Conservation (phyloP, 345 rosid genomes). For the Arabidopsis arenosa region DNA sequence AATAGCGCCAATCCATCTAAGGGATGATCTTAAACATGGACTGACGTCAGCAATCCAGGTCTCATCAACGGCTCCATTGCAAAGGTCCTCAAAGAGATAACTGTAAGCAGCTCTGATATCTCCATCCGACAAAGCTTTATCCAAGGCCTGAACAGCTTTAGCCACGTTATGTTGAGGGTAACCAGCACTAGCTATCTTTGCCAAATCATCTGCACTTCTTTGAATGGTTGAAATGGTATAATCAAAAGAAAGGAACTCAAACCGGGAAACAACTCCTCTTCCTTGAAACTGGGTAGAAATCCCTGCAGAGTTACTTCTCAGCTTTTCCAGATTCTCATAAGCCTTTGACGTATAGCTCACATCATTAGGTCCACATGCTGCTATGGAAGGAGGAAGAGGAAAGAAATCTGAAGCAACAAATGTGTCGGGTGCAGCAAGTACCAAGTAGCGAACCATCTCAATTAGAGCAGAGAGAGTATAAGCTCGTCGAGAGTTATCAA, state of each 20-base stretch:
- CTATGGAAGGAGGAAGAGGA: slow-evolving; percentile 80
- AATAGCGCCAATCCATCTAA: slow-evolving; percentile 81
- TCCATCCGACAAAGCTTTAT: slow-evolving; percentile 80
- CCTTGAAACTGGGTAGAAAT: slow-evolving; percentile 58
- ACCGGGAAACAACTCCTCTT: slow-evolving; percentile 72
- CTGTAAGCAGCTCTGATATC: slow-evolving; percentile 69
- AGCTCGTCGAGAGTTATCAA: slow-evolving; percentile 94
- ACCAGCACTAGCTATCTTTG: slow-evolving; percentile 73
- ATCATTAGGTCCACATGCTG: slow-evolving; percentile 71
- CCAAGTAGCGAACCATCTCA: slow-evolving; percentile 93
- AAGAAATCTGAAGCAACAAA: slow-evolving; percentile 96
- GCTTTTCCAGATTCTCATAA: slow-evolving; percentile 70
- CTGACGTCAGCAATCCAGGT: slow-evolving; percentile 87
- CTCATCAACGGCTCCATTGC: slow-evolving; percentile 73
- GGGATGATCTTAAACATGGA: slow-evolving; percentile 80
- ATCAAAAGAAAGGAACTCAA: slow-evolving; percentile 75
- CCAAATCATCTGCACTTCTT: slow-evolving; percentile 77
- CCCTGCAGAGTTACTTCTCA: slow-evolving; percentile 59
- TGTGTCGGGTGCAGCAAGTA: slow-evolving; percentile 90
- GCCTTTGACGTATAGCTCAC: slow-evolving; percentile 71
- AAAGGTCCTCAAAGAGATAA: slow-evolving; percentile 78
- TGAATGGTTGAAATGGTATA: slow-evolving; percentile 73
- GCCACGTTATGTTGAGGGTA: slow-evolving; percentile 72
- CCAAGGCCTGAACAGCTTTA: slow-evolving; percentile 90
- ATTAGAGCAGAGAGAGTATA: slow-evolving; percentile 83